A percentile compares a stretch with the other conserved stretches of the same genome.
These are phyloP conservation scores for Tieghemostelium lacteum DNA, from an alignment of 78 protist species.

Conservation along the genomic window DNA sequence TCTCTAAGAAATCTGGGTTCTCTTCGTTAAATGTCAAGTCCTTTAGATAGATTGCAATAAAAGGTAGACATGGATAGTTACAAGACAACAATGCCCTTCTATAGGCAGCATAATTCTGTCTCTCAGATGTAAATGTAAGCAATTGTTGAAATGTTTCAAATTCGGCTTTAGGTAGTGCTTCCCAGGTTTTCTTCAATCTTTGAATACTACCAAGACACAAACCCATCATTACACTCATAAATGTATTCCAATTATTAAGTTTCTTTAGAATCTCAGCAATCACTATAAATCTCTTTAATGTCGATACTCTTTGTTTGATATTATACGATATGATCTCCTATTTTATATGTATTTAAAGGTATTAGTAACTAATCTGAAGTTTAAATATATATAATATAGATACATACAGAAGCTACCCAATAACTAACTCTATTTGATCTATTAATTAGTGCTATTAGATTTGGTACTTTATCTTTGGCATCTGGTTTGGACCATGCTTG, in stretches of 20 bases:
- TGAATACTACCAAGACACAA: constrained; percentile 48
- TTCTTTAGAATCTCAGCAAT: constrained; percentile 49
- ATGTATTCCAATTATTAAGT: constrained; percentile 52
- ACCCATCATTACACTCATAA: constrained; percentile 43
- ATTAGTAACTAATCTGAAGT: not conserved
- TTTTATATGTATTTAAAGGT: not conserved
- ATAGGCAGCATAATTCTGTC: constrained; percentile 53
- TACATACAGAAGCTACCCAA: constrained; percentile 71
- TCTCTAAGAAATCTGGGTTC: constrained; percentile 17
- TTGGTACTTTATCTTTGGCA: constrained; percentile 46
- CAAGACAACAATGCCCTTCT: constrained; percentile 9
- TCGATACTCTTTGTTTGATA: constrained; percentile 35
- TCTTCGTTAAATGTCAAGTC: constrained; percentile 62
- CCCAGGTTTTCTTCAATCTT: constrained; percentile 66
- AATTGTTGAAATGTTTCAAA: constrained; percentile 30
- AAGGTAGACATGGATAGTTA: constrained; percentile 58
- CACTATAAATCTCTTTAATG: constrained; percentile 45
- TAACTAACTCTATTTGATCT: constrained; percentile 64
- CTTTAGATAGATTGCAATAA: constrained; percentile 48
- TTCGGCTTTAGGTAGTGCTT: constrained; percentile 23
- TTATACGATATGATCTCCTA: constrained; percentile 46
- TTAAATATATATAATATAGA: not conserved
- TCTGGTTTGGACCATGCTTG: constrained; percentile 70
- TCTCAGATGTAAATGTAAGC: constrained; percentile 13
- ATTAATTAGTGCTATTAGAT: constrained; percentile 41